phyloP scores from a whole-genome alignment of 73 alveolate species.

The Breviolum minutum region DNA sequence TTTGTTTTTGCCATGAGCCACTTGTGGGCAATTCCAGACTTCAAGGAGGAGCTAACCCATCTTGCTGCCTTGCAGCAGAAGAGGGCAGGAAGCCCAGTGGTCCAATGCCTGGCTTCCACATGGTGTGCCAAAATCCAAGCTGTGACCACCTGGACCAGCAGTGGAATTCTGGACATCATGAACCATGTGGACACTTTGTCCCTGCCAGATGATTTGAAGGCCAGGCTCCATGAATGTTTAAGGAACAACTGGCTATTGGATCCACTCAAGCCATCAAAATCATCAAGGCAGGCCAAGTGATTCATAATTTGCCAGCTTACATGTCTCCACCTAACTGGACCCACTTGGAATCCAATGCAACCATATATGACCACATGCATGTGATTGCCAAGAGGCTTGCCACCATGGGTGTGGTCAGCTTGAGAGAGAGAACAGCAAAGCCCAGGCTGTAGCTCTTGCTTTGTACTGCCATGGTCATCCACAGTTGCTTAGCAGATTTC shows the following conservation, averaged over 20 bases:
- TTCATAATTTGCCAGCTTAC: not conserved
- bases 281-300: not conserved
- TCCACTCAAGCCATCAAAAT: not conserved
- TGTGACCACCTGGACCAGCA: not conserved
- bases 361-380: not conserved
- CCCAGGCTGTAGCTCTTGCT: not conserved
- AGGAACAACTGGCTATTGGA: not conserved
- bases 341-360: not conserved
- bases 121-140: not conserved
- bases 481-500: not conserved
- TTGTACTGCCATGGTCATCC: not conserved
- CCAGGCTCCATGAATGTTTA: too few species aligned
- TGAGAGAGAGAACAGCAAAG: not conserved
- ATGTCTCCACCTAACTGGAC: not conserved
- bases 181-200: not conserved
- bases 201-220: too few species aligned
- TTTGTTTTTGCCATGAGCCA: not conserved
- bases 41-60: not conserved
- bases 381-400: not conserved
- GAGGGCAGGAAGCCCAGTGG: conserved; percentile 2
- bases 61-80: not conserved
- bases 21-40: not conserved
- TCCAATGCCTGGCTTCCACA: not conserved
- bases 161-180: not conserved
- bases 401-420: not conserved